Evolutionary conservation across 805 yeast genomes (phyloP).

Genomic region (Spencermartinsiella europaea): DNA sequence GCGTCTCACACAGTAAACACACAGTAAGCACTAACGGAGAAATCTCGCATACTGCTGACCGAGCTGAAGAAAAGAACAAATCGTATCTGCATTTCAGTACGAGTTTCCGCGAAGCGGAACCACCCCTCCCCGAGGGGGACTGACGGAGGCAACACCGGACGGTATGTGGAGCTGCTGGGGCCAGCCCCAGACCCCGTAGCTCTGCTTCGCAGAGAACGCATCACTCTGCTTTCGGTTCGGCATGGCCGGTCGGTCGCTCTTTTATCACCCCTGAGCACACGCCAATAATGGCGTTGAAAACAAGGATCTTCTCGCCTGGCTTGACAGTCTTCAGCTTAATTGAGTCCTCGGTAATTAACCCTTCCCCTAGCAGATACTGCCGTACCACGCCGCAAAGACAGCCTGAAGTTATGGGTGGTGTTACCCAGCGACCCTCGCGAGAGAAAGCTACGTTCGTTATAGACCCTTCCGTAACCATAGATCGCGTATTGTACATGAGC

Average conservation of each 20-base stretch:
- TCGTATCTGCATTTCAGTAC: too few species aligned
- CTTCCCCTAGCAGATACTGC: conserved; percentile 52
- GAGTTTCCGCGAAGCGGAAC: too few species aligned
- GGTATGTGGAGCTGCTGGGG: too few species aligned
- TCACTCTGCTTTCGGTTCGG: too few species aligned
- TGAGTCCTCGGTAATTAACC: conserved; percentile 49
- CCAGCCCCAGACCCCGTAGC: too few species aligned
- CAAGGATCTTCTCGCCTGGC: conserved; percentile 62
- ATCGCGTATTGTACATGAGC: conserved; percentile 55
- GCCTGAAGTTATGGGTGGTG: conserved; percentile 73
- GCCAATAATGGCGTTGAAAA: conserved; percentile 83
- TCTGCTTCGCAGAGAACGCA: too few species aligned
- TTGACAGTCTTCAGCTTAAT: conserved; percentile 43
- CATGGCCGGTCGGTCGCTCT: too few species aligned
- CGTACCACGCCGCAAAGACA: conserved; percentile 83
- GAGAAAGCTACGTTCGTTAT: conserved; percentile 72
- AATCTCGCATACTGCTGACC: too few species aligned
- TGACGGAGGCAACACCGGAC: too few species aligned
- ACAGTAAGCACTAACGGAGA: too few species aligned
- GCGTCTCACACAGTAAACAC: not conserved
- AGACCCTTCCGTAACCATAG: conserved; percentile 72
- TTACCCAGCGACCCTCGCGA: conserved; percentile 57
- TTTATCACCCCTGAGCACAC: conserved; percentile 32
- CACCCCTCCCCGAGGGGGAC: too few species aligned
- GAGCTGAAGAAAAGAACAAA: too few species aligned